A percentile compares a stretch with the other conserved stretches of the same genome.
Evolutionary conservation across 2,329 filamentous ascomycete genomes (phyloP).

Genomic region (Botrytis deweyae): DNA sequence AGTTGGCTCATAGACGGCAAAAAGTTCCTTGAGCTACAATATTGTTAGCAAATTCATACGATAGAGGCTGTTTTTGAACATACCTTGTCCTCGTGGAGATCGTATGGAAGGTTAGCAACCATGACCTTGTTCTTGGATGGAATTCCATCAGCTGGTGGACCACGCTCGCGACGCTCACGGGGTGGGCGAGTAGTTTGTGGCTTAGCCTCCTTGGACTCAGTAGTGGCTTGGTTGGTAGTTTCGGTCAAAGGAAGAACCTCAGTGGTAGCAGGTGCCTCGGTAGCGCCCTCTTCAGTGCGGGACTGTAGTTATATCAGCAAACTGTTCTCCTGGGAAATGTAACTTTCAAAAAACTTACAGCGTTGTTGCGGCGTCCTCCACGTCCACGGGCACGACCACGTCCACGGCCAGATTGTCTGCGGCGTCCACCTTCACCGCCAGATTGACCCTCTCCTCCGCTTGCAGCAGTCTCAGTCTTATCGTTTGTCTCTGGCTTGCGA

Average conservation of each 20-base stretch:
- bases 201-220: slow-evolving; percentile 46
- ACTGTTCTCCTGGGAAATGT: background rate
- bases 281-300: slow-evolving; percentile 43
- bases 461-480: slow-evolving; percentile 68
- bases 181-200: slow-evolving; percentile 46
- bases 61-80: slow-evolving; percentile 31
- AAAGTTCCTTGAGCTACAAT: slow-evolving; percentile 90
- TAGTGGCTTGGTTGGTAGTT: slow-evolving; percentile 57
- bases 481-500: slow-evolving; percentile 88
- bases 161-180: slow-evolving; percentile 74
- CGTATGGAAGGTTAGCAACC: slow-evolving; percentile 98
- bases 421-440: slow-evolving; percentile 65
- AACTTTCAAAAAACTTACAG: slow-evolving; percentile 48
- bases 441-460: slow-evolving; percentile 69
- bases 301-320: slow-evolving; percentile 32
- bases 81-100: slow-evolving; percentile 96
- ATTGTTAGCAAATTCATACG: slow-evolving; percentile 1
- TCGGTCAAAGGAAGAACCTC: slow-evolving; percentile 62
- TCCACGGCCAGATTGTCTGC: slow-evolving; percentile 62
- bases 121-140: slow-evolving; percentile 99
- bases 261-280: slow-evolving; percentile 49
- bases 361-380: slow-evolving; percentile 63
- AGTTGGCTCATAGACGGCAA: slow-evolving; percentile 84
- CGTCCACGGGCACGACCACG: slow-evolving; percentile 66
- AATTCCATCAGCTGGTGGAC: slow-evolving; percentile 94